Base-by-base conservation (phyloP, 805 yeast species). In the Wickerhamiella qilinensis region DNA sequence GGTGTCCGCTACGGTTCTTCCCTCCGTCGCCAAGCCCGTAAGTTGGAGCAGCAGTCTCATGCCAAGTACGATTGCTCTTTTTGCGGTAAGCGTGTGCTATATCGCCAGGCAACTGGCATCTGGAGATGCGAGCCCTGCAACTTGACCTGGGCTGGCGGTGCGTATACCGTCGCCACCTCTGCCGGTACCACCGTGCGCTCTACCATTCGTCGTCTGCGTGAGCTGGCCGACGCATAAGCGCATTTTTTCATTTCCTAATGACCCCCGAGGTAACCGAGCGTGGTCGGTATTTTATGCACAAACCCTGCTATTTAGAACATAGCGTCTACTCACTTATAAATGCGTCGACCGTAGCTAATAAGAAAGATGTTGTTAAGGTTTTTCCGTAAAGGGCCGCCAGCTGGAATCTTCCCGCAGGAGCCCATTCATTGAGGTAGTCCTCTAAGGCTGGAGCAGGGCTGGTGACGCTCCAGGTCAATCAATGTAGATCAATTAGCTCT, bases 1-100 rank as follows among this genome's bases (percentile, higher is more conserved):
- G 99, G 99, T 84, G 96, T 91, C 74, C 86, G 99, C 78, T 91
- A 91, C 77, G 65, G 99, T 86, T 88, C 98, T 61, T 93, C 99
- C 53, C 76, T 91, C 70, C 88, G 99, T 81, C 84, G 97, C 74
- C 96, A 85, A 73, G 82, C 94, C 77, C 86, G 86, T 80, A 91
- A 91, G 77, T 75, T 91, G 70, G 98, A 93, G 75, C 79, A 84
- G 62, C 96, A 85, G 72, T 96, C 86, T 69, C 98, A 88, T 72
- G 81, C 98, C 60, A 83, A 82, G 67, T 91, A 93, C 80, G 94
- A 83, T 70, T 91, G 97, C 71, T 76, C 98, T 49, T 91, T 91
- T 96, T 88, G 97, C 73, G 99, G 99, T 71, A 91, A 91, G 82
- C 83, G 84, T 75, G 64, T 94, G 52, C 96, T 93, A 54, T 85